phyloP scores from a whole-genome alignment of 305 asterid genomes.

The Solanum hybrid region DNA sequence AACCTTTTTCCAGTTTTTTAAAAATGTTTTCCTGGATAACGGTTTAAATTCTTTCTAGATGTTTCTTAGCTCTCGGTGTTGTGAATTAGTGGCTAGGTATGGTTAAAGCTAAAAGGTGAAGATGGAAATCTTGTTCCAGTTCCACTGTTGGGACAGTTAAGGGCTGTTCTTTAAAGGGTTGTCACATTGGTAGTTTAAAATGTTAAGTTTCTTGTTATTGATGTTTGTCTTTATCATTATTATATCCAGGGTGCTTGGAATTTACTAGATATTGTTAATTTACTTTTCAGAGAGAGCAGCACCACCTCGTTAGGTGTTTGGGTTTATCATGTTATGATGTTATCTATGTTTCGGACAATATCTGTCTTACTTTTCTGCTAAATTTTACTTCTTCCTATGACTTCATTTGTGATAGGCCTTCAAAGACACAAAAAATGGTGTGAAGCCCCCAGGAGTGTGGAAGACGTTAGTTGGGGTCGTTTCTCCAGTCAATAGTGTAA shows the following conservation, averaged over 20 bases:
- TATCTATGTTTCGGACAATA: neutral
- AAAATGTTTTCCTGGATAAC: neutral
- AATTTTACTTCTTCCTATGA: neutral
- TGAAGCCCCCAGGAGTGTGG: conserved; percentile 66
- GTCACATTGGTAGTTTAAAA: neutral
- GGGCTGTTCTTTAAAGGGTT: neutral
- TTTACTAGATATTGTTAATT: neutral
- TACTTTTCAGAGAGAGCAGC: neutral
- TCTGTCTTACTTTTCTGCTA: neutral
- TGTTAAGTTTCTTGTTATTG: neutral
- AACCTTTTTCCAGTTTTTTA: neutral
- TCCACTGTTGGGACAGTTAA: neutral
- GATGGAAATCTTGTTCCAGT: neutral
- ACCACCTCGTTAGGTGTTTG: neutral
- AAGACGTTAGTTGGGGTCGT: conserved; percentile 52
- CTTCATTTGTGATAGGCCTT: conserved; percentile 42
- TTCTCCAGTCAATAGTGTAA: conserved; percentile 40
- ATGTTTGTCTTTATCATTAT: neutral
- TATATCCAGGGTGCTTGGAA: neutral
- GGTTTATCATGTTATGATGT: neutral
- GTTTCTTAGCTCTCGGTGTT: neutral
- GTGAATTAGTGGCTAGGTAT: neutral
- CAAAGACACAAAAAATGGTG: conserved; percentile 41
- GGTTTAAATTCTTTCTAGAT: neutral
- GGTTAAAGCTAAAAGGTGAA: neutral